These are phyloP conservation scores for Nemania serpens DNA, from an alignment of 2,329 filamentous ascomycete genomes.

Conservation along the genomic window DNA sequence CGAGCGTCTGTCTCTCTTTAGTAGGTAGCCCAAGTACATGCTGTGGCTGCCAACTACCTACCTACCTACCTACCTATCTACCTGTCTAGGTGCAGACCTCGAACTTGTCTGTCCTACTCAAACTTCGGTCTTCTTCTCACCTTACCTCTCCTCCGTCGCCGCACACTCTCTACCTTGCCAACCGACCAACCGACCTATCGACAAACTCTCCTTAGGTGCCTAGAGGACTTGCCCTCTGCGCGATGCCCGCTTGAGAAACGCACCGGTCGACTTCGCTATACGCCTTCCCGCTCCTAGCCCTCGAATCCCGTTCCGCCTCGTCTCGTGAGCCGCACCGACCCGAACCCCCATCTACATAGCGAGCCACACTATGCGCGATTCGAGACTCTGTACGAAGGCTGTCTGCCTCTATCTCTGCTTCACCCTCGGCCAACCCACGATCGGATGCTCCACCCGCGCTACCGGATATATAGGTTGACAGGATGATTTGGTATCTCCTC, in stretches of 20 bases:
- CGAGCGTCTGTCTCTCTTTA: neutral
- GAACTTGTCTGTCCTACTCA: conserved; percentile 7
- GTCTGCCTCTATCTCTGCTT: conserved; percentile 25
- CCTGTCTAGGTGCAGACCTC: neutral
- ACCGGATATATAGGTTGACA: conserved; percentile 32
- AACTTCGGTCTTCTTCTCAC: conserved; percentile 8
- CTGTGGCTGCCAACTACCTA: too few relatives aligned
- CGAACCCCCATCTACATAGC: conserved; percentile 15
- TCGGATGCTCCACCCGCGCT: conserved; percentile 18
- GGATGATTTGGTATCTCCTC: conserved; percentile 77
- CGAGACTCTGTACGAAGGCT: conserved; percentile 28
- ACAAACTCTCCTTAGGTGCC: too few relatives aligned
- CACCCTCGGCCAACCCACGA: conserved; percentile 15
- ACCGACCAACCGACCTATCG: neutral
- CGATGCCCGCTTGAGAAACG: conserved; percentile 23
- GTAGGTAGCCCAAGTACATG: neutral
- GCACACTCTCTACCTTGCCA: conserved; percentile 6
- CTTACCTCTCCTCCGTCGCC: neutral
- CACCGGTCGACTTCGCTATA: conserved; percentile 17
- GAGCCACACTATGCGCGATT: conserved; percentile 33
- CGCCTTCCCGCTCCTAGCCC: conserved; percentile 10
- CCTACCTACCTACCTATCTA: too few relatives aligned
- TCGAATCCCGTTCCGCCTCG: conserved; percentile 15
- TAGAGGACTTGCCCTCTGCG: neutral
- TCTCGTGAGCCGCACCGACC: conserved; percentile 25